Base-by-base conservation (phyloP, 495 filamentous ascomycete species). In the Xylaria grammica region DNA sequence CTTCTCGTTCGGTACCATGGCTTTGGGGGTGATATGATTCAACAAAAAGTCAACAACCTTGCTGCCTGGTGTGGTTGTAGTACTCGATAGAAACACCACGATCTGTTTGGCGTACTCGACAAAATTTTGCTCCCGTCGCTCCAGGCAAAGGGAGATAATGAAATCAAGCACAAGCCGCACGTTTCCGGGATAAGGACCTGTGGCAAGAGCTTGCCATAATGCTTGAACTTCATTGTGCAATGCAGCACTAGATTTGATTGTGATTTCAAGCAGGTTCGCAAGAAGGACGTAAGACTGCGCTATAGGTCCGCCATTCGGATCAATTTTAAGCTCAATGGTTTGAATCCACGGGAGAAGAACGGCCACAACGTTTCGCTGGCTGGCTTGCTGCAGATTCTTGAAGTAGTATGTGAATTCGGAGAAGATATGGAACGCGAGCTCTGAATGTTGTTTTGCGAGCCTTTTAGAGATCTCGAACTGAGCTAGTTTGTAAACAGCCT, bases 51-150 rank as follows among this genome's bases (percentile, higher is more conserved):
- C 96, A 19, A 99, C 89, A 22, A 99, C 92, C 70, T 95, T 96
- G 36, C 90, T 88, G 11, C 94, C 93, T 2, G 81, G 78, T 3
- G 77, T 77, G 20, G 92, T 94, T 42, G 90, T 91, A 0, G 95
- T 97, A 69, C 91, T 92, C 2, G 95, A 93, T 4, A 99, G 77
- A 72, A 97, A 97, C 0, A 98, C 95, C 24, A 98, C 92, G 36
- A 99, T 91, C 76, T 99, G 95, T 78, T 98, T 98, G 3, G 95
- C 93, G 72, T 92, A 97, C 65, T 96, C 92, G 48, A 99, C 93
- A 78, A 97, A 97, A 66, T 96, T 97, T 66, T 98, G 96, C 68
- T 99, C 95, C 56, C 94, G 87, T 50, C 93, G 88, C 64, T 99
- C 96, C 34, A 98, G 75, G 67, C 95, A 98, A 6, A 97, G 85